Percentiles rank a stretch among this genome's conserved stretches.
Evolutionary conservation across 345 rosid genomes (phyloP).

Genomic region (Tarenaya hassleriana): DNA sequence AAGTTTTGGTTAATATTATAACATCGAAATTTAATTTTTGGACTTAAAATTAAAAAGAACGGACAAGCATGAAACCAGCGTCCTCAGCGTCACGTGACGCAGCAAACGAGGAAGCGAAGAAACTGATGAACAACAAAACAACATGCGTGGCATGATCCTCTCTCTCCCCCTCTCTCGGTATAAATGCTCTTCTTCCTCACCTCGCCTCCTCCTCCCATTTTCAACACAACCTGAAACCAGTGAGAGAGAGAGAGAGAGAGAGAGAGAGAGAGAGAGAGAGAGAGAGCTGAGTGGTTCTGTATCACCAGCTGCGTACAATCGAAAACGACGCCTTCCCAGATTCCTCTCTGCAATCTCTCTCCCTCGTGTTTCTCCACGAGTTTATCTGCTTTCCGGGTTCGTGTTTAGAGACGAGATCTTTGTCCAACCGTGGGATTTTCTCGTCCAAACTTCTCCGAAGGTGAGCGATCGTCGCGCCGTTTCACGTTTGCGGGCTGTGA

Average conservation of each 20-base stretch:
- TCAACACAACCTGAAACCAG: slow-evolving; percentile 2
- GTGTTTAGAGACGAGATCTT: slow-evolving; percentile 18
- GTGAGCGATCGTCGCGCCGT: background rate
- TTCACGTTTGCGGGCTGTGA: too few species aligned
- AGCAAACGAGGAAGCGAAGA: slow-evolving; percentile 20
- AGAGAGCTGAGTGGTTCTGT: slow-evolving; percentile 24
- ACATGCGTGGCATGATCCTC: slow-evolving; percentile 31
- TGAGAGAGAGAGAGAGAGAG: slow-evolving; percentile 18
- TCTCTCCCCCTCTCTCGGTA: slow-evolving; percentile 17
- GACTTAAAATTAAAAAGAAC: background rate
- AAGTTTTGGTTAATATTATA: too few species aligned
- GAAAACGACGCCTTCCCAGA: slow-evolving; percentile 17
- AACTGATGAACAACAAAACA: slow-evolving; percentile 5
- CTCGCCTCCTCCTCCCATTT: slow-evolving; percentile 16
- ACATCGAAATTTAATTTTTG: too few species aligned
- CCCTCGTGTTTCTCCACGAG: background rate
- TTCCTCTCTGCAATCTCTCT: slow-evolving; percentile 23
- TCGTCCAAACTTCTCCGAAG: background rate
- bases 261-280: slow-evolving; percentile 8
- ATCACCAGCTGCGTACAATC: slow-evolving; percentile 16
- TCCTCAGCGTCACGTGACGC: slow-evolving; percentile 29
- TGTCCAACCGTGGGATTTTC: slow-evolving; percentile 10
- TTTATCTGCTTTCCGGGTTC: slow-evolving; percentile 20
- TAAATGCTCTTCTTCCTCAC: slow-evolving; percentile 12
- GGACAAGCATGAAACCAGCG: slow-evolving; percentile 6